These are phyloP conservation scores for Arthrobotrys sphaeroides DNA, from an alignment of 2,329 filamentous ascomycete species.

Conservation along the genomic window DNA sequence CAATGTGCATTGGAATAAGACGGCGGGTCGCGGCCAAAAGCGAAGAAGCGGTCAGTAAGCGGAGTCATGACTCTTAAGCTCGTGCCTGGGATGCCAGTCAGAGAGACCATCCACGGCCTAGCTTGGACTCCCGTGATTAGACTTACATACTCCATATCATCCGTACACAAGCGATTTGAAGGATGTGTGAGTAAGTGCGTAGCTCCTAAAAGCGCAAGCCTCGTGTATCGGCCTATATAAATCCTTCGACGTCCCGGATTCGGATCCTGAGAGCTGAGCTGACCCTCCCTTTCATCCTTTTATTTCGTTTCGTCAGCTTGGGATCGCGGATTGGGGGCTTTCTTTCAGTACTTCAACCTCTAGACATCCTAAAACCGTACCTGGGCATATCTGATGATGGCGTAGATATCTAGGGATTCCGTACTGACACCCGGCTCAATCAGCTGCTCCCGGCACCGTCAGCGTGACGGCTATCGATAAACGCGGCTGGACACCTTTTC, in stretches of 20 bases:
- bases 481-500: constrained; percentile 31
- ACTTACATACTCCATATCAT: too few relatives aligned
- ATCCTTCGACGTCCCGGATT: background rate
- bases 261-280: too few relatives aligned
- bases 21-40: background rate
- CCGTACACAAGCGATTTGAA: background rate
- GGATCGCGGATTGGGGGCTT: too few relatives aligned
- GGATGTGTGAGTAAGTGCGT: background rate
- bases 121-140: constrained; percentile 10
- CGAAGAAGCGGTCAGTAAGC: constrained; percentile 15
- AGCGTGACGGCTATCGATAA: constrained; percentile 28
- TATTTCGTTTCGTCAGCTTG: background rate
- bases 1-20: background rate
- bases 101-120: background rate
- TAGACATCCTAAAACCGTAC: too few relatives aligned
- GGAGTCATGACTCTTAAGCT: constrained; percentile 41
- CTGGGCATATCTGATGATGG: too few relatives aligned
- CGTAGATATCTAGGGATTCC: too few relatives aligned
- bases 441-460: too few relatives aligned
- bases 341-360: too few relatives aligned
- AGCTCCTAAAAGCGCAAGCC: constrained; percentile 2
- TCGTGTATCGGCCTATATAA: constrained; percentile 12
- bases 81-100: constrained; percentile 30
- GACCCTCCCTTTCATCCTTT: background rate
- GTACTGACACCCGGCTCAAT: too few relatives aligned